Evolutionary conservation across 495 filamentous ascomycete genomes (phyloP), one percentile per base, ranked within the genome.

Genomic region (Aspergillus steynii): DNA sequence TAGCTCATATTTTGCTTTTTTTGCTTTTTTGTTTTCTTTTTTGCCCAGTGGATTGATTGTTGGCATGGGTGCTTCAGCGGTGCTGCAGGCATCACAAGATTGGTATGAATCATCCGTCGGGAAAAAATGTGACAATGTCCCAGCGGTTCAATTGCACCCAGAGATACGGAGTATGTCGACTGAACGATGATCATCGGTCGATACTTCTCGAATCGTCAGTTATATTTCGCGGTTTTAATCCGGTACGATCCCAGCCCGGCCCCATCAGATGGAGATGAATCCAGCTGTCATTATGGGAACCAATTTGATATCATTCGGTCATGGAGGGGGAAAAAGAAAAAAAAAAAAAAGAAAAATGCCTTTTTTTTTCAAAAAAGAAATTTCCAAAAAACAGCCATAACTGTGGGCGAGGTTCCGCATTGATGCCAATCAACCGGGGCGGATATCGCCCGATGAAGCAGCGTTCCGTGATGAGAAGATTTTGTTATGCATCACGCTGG

Each of bases 391-490:
- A 27, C 2, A 50, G 37, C 37, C 12, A 42, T 42, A 12, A 42
- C 6, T 27, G 51, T 53, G 31, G 55, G 47, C 37, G 32, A 52
- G 55, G 29, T 32, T 62, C 60, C 46, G 50, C 58, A 60, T 20
- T 47, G 14, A 57, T 56, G 59, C 29, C 32, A 61, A 61, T 61
- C 47, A 61, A 56, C 42, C 50, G 9, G 34, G 37, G 53, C 34
- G 50, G 50, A 55, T 59, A 59, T 52, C 47, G 27, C 48, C 56
- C 56, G 56, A 26, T 32, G 27, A 53, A 53, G 51, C 12, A 52
- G 50, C 29, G 27, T 52, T 52, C 25, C 50, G 51, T 34, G 51
- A 12, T 34, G 51, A 28, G 51, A 53, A 6, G 29, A 53, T 3
- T 42, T 42, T 42, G 9, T 42, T 29, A 53, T 53, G 51, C 51